These are phyloP conservation scores for Micractinium conductrix DNA, from an alignment of 139 green algal species.

Conservation along the genomic window DNA sequence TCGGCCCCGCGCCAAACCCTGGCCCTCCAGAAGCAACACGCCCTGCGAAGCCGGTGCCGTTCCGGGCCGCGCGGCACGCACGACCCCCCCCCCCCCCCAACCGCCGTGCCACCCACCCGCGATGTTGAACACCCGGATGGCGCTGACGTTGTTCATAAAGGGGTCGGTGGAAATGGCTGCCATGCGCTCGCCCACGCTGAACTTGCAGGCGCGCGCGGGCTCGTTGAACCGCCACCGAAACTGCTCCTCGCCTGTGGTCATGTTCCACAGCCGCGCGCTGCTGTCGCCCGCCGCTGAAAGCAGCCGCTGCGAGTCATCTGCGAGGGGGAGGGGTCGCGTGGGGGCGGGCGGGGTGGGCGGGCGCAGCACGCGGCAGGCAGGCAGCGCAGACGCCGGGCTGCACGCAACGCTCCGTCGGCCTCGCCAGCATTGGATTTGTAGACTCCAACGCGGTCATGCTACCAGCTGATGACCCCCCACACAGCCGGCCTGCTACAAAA, in stretches of 20 bases:
- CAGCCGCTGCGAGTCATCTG: conserved; percentile 76
- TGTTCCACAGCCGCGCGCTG: conserved; percentile 92
- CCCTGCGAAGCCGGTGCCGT: no score
- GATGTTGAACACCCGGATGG: conserved; percentile 71
- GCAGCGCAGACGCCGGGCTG: not conserved
- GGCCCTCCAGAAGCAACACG: no score
- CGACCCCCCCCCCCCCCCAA: no score
- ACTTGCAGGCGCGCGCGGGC: conserved; percentile 79
- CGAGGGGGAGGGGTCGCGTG: not conserved
- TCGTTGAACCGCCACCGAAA: conserved; percentile 84
- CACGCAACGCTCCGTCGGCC: no score
- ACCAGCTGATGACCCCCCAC: no score
- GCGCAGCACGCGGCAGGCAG: not conserved
- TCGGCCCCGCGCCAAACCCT: no score
- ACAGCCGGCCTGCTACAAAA: no score
- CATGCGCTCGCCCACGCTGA: conserved; percentile 84
- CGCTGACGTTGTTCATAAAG: conserved; percentile 77
- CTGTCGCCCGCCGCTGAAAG: conserved; percentile 91
- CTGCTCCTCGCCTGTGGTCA: conserved; percentile 84
- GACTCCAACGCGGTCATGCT: not conserved
- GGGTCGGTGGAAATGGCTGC: conserved; percentile 88
- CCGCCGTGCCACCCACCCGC: no score
- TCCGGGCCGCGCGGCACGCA: no score
- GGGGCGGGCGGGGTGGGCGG: not conserved
- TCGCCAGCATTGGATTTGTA: not conserved